Conservation (phyloP, 1,139 yeast species). For the Ogataea hybrid region DNA sequence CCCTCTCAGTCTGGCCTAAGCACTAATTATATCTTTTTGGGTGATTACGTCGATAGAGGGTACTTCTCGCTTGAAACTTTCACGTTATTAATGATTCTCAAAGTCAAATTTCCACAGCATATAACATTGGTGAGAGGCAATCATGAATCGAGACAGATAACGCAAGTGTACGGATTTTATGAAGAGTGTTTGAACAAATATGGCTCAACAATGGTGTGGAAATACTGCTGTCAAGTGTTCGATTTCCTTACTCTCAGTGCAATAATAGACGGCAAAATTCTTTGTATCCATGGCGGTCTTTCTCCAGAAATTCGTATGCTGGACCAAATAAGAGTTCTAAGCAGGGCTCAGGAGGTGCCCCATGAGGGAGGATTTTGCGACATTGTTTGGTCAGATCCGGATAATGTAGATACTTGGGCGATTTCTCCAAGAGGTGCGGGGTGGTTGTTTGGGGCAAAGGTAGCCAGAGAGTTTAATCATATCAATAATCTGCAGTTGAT, state of each 20-base stretch:
- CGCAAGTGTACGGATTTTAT: conserved; percentile 93
- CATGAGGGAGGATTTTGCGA: conserved; percentile 99
- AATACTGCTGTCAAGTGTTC: conserved; percentile 94
- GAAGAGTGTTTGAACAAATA: conserved; percentile 90
- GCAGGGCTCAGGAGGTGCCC: conserved; percentile 98
- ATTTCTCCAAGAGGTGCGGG: conserved; percentile 99
- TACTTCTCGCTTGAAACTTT: conserved; percentile 92
- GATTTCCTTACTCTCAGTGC: conserved; percentile 93
- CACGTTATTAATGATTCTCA: conserved; percentile 84
- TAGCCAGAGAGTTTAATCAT: conserved; percentile 90
- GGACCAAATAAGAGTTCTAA: conserved; percentile 90
- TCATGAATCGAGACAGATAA: conserved; percentile 92
- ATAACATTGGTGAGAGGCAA: conserved; percentile 90
- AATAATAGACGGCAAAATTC: conserved; percentile 86
- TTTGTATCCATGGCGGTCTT: conserved; percentile 95
- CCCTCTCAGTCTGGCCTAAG: conserved; percentile 61
- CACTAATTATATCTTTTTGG: conserved; percentile 40
- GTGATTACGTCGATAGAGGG: conserved; percentile 97
- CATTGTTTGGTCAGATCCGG: conserved; percentile 97
- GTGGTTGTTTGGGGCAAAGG: conserved; percentile 93
- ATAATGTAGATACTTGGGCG: conserved; percentile 97
- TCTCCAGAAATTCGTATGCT: conserved; percentile 98
- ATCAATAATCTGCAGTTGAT: conserved; percentile 83
- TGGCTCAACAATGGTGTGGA: conserved; percentile 97
- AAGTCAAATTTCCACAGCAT: conserved; percentile 82